Conservation (phyloP, 2,329 filamentous ascomycete genomes). For the Simplicillium sp. region DNA sequence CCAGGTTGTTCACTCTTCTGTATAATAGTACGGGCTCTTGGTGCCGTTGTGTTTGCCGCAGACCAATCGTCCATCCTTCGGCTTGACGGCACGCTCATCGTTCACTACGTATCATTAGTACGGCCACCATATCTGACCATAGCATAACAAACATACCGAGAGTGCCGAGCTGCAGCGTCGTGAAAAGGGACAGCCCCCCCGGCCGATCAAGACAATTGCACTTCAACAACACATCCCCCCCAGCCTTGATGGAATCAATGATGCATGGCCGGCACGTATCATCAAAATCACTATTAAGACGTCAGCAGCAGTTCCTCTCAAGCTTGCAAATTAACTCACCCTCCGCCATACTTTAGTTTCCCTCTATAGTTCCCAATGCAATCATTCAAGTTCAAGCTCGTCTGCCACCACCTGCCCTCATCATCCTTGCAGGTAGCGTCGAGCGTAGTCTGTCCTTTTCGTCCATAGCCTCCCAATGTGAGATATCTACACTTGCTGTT, state of each 20-base stretch:
- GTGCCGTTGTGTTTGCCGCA: conserved; percentile 12
- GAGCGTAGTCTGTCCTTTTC: conserved; percentile 10
- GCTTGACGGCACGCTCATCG: conserved; percentile 8
- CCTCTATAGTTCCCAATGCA: conserved; percentile 13
- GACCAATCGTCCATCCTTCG: conserved; percentile 9
- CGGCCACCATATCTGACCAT: neutral
- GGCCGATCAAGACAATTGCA: conserved; percentile 10
- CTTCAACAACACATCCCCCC: conserved; percentile 7
- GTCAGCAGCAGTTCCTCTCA: neutral
- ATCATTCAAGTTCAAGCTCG: conserved; percentile 14
- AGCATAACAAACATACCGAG: conserved; percentile 5
- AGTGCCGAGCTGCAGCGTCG: conserved; percentile 9
- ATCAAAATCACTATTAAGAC: conserved; percentile 13
- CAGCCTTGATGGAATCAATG: conserved; percentile 2
- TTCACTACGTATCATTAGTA: conserved; percentile 4
- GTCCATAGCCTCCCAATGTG: conserved; percentile 12
- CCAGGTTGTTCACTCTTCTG: neutral
- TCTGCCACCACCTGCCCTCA: conserved; percentile 12
- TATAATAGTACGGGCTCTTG: conserved; percentile 4
- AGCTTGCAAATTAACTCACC: conserved; percentile 8
- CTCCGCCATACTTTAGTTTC: conserved; percentile 8
- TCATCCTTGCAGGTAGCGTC: conserved; percentile 12
- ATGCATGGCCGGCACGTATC: conserved; percentile 12
- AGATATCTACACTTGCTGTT: conserved; percentile 10
- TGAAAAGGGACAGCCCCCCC: conserved; percentile 3